Conservation (phyloP, 805 yeast species). For the Ogataea sp. region DNA sequence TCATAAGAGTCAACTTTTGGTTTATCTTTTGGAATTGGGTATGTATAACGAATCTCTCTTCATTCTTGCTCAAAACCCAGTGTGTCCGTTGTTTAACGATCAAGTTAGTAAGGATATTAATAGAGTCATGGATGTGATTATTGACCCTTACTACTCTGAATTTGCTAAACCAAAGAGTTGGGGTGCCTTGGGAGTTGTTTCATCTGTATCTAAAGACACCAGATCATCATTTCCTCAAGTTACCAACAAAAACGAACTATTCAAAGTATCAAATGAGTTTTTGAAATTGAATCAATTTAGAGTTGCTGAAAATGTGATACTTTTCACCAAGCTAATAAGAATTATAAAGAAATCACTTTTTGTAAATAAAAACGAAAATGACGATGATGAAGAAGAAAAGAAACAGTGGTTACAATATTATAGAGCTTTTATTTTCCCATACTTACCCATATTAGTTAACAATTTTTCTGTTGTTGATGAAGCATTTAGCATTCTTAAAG, state of each 20-base stretch:
- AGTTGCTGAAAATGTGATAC: conserved; percentile 36
- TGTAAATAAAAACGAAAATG: too few relatives aligned
- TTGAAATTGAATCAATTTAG: conserved; percentile 49
- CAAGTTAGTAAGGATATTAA: conserved; percentile 39
- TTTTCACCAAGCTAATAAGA: conserved; percentile 54
- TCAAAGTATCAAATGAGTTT: conserved; percentile 38
- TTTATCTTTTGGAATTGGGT: conserved; percentile 50
- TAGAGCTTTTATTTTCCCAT: conserved; percentile 62
- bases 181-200: too few relatives aligned
- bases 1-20: conserved; percentile 40
- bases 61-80: conserved; percentile 55
- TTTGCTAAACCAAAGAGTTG: neutral
- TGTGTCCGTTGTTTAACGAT: conserved; percentile 44
- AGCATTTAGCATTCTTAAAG: conserved; percentile 42
- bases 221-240: conserved; percentile 26
- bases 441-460: conserved; percentile 33
- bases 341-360: conserved; percentile 30
- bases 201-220: neutral
- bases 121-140: conserved; percentile 37
- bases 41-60: conserved; percentile 53
- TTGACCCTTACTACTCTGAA: conserved; percentile 38
- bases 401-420: conserved; percentile 50
- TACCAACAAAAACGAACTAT: conserved; percentile 33
- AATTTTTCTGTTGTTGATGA: conserved; percentile 56
- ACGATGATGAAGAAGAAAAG: conserved; percentile 4